phyloP scores from a whole-genome alignment of 345 rosid species.

The Sisymbrium altissimum region DNA sequence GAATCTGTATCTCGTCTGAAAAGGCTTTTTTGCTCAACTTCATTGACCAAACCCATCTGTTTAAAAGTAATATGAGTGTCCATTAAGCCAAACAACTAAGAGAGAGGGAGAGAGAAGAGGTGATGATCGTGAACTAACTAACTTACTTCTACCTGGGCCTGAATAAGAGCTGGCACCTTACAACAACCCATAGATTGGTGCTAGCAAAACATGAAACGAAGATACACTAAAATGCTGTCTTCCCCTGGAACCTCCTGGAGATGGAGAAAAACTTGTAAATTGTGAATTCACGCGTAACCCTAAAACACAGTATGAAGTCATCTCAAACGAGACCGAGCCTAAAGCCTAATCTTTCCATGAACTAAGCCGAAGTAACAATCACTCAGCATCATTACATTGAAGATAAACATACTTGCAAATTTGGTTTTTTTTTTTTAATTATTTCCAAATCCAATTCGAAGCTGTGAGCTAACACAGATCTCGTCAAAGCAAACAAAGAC shows the following conservation, averaged over 20 bases:
- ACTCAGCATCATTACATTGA: too few relatives aligned
- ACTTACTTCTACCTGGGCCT: conserved; percentile 33
- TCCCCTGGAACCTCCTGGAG: conserved; percentile 3
- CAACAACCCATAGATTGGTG: conserved; percentile 31
- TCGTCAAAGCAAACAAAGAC: background rate
- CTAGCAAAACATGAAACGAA: background rate
- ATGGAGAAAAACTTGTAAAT: background rate
- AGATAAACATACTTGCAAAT: background rate
- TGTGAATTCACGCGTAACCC: background rate
- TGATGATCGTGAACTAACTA: background rate
- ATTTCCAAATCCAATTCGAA: background rate
- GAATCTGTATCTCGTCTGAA: conserved; percentile 29
- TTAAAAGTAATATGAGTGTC: background rate
- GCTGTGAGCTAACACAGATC: background rate
- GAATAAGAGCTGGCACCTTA: conserved; percentile 34
- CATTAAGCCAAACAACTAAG: background rate
- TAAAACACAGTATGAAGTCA: background rate
- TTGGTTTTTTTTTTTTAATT: too few relatives aligned
- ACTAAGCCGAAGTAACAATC: background rate
- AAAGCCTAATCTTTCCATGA: background rate
- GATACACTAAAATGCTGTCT: background rate
- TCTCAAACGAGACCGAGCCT: background rate
- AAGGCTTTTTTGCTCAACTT: conserved; percentile 24
- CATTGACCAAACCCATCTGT: conserved; percentile 32
- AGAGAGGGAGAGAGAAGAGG: background rate